Conservation (phyloP, 225 moss, liverwort and hornwort genomes). For the Takakia lepidozioides region DNA sequence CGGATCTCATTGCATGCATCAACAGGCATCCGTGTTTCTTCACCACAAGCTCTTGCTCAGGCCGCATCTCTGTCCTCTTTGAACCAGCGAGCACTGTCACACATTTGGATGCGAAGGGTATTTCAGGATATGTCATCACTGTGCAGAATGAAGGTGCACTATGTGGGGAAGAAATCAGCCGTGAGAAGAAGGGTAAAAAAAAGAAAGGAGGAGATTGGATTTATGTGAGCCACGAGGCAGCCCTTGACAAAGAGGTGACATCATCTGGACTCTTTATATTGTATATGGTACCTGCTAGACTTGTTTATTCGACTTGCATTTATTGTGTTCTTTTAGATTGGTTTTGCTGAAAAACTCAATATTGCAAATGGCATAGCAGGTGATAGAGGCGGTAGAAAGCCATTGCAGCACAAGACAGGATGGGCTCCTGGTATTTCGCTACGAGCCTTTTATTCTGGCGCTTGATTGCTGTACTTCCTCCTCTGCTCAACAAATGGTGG, state of each 20-base stretch:
- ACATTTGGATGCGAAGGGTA: too few species aligned
- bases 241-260: conserved; percentile 30
- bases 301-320: not conserved
- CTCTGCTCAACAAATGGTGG: conserved; percentile 60
- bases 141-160: too few species aligned
- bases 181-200: conserved; percentile 18
- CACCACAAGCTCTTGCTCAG: conserved; percentile 97
- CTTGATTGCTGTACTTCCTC: conserved; percentile 67
- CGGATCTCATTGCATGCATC: conserved; percentile 53
- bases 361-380: too few species aligned
- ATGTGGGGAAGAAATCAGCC: too few species aligned
- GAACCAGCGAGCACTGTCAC: conserved; percentile 20
- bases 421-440: conserved; percentile 74
- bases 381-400: conserved; percentile 26
- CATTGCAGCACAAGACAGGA: conserved; percentile 36
- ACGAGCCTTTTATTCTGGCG: conserved; percentile 93
- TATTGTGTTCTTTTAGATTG: not conserved
- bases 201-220: conserved; percentile 96
- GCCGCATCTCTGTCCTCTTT: conserved; percentile 77
- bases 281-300: too few species aligned
- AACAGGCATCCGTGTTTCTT: conserved; percentile 60
- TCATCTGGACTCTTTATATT: too few species aligned
- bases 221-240: conserved; percentile 67
- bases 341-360: too few species aligned
- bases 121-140: too few species aligned